Base-by-base conservation (phyloP, 768 basidiomycete species). In the Boletus reticulatus region DNA sequence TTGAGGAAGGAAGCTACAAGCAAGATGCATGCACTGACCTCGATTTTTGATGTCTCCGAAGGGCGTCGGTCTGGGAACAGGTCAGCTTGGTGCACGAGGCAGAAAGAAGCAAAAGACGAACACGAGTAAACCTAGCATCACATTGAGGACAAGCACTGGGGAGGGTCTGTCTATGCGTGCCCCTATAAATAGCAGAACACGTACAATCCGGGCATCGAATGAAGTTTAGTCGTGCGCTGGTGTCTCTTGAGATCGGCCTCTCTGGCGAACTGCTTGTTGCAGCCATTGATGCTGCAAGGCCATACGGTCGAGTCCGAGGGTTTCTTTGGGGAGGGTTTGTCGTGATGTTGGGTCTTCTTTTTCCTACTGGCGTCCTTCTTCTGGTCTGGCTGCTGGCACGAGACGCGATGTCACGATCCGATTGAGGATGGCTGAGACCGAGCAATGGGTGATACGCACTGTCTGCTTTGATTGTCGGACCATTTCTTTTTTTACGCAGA, bases 161-260 rank as follows among this genome's bases (percentile, higher is more conserved):
- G 38, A 59, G 41, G 60, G 50, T 48, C 42, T 58, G 43, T 64
- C 53, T 44, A 57, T 53, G 52, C 60, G 56, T 52, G 54, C 52
- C 55, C 58, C 52, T 58, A 58, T 46, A 41, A 60, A 48, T 47
- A 53, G 55, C 32, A 22, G 48, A 29, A 53, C 34, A 79, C 78
- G 64, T 65, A 89, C 88, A 85, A 89, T 63, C 82, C 83, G 36
- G 89, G 87, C 69, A 86, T 75, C 4, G 85, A 85, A 73, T 91
- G 89, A 46, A 80, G 70, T 69, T 88, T 91, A 22, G 89, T 89
- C 32, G 89, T 91, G 67, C 87, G 77, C 67, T 90, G 89, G 68
- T 91, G 89, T 63, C 89, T 69, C 76, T 89, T 90, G 59, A 91
- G 73, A 76, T 91, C 89, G 16, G 89, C 89, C 71, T 91, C 89